These are phyloP conservation scores for Antonospora locustae DNA, from an alignment of 371 early-diverging fungal genomes.

Conservation along the genomic window DNA sequence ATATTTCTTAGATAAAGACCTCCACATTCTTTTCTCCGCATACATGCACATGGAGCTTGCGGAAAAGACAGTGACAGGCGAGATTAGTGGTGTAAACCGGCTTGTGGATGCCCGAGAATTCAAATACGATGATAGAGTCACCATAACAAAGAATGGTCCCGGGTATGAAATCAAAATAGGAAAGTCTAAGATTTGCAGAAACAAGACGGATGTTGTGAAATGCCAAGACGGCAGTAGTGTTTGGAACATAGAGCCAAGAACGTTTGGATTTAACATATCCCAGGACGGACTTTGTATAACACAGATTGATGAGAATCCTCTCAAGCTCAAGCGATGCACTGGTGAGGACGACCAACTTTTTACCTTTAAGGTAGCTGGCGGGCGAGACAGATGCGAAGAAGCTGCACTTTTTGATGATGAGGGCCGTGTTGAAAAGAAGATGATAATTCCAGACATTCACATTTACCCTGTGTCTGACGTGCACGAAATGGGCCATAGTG, in stretches of 20 bases:
- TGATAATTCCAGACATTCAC: conserved; percentile 2
- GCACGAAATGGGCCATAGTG: not conserved
- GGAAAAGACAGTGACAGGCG: not conserved
- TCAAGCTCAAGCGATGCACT: conserved; percentile 18
- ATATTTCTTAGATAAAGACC: conserved; percentile 16
- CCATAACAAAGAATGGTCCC: conserved; percentile 12
- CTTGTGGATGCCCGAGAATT: conserved; percentile 5
- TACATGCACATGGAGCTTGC: conserved; percentile 8
- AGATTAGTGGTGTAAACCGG: conserved; percentile 8
- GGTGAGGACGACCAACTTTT: conserved; percentile 30
- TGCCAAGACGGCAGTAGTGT: conserved; percentile 11
- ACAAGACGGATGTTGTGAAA: conserved; percentile 1
- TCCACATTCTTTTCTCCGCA: conserved; percentile 20
- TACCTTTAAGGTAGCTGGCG: conserved; percentile 11
- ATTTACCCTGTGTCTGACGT: not conserved
- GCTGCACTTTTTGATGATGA: not conserved
- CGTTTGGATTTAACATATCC: conserved; percentile 26
- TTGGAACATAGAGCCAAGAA: conserved; percentile 19
- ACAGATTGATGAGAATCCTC: conserved; percentile 11
- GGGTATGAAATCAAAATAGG: conserved; percentile 14
- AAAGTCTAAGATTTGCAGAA: conserved; percentile 14
- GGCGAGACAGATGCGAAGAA: not conserved
- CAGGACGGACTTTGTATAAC: conserved; percentile 18
- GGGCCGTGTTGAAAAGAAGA: not conserved
- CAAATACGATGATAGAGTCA: conserved; percentile 9